Percentiles rank a stretch among this genome's conserved stretches.
phyloP scores from a whole-genome alignment of 1,284 basidiomycete genomes.

The Cutaneotrichosporon cutaneum region DNA sequence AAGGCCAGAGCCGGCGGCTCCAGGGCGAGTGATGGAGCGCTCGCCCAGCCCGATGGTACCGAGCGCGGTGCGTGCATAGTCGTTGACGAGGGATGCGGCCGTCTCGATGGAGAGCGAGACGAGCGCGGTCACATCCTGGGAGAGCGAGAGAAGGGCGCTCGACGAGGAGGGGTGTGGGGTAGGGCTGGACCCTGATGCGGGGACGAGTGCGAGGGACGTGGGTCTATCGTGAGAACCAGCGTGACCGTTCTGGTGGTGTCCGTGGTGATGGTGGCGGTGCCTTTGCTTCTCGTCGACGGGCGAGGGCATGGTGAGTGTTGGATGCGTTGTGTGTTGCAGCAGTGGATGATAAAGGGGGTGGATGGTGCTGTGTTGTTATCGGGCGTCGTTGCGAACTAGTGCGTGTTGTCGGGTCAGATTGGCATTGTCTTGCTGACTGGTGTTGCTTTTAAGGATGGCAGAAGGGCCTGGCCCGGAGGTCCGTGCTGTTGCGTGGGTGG shows the following conservation, averaged over 20 bases:
- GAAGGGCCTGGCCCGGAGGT: not conserved
- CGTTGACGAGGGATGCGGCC: constrained; percentile 34
- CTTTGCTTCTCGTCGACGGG: constrained; percentile 4
- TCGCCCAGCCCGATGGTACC: constrained; percentile 32
- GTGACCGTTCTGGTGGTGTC: constrained; percentile 2
- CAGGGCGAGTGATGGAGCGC: constrained; percentile 1
- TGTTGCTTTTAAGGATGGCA: not conserved
- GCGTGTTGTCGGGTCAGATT: not conserved
- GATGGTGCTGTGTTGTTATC: not conserved
- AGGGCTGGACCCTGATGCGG: constrained; percentile 6
- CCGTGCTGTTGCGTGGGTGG: too few relatives aligned
- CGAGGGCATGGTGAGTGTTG: not conserved
- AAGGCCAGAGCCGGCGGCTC: constrained; percentile 27
- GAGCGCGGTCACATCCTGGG: constrained; percentile 45
- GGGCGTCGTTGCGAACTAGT: too few relatives aligned
- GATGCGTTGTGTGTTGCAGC: not conserved
- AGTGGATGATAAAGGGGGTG: not conserved
- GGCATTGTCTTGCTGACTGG: not conserved
- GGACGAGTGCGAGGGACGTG: constrained; percentile 9
- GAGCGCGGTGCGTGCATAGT: constrained; percentile 30
- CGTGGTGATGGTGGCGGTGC: constrained; percentile 9
- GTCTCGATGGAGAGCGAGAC: constrained; percentile 41
- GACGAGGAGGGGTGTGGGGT: constrained; percentile 14
- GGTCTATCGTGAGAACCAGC: constrained; percentile 2
- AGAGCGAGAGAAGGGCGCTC: constrained; percentile 35